phyloP scores from a whole-genome alignment of 805 yeast genomes.

The Starmerella apis region DNA sequence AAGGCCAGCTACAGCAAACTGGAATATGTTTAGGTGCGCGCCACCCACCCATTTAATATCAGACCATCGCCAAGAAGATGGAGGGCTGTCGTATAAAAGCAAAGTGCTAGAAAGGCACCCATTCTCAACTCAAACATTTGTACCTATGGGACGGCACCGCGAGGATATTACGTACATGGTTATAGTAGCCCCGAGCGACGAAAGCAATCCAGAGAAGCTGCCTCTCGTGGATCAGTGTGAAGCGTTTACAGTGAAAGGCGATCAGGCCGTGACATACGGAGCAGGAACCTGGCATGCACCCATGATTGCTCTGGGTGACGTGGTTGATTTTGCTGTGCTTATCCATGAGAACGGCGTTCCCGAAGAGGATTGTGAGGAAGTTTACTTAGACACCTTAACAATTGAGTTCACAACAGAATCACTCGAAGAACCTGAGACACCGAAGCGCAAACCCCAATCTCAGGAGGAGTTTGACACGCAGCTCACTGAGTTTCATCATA shows the following conservation, averaged over 20 bases:
- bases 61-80: slow-evolving; percentile 13
- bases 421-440: slow-evolving; percentile 20
- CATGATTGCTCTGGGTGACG: slow-evolving; percentile 69
- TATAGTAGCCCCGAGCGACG: slow-evolving; percentile 50
- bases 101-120: slow-evolving; percentile 87
- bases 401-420: slow-evolving; percentile 19
- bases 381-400: slow-evolving; percentile 45
- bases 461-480: slow-evolving; percentile 53
- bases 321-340: slow-evolving; percentile 75
- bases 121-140: slow-evolving; percentile 72
- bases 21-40: slow-evolving; percentile 75
- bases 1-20: slow-evolving; percentile 45
- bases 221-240: slow-evolving; percentile 46
- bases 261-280: slow-evolving; percentile 84
- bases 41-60: slow-evolving; percentile 56
- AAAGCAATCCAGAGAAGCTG: slow-evolving; percentile 28
- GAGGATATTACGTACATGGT: slow-evolving; percentile 54
- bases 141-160: slow-evolving; percentile 69
- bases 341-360: slow-evolving; percentile 74
- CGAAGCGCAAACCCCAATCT: slow-evolving; percentile 56
- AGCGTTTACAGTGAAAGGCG: slow-evolving; percentile 69
- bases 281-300: slow-evolving; percentile 91
- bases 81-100: slow-evolving; percentile 36
- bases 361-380: slow-evolving; percentile 75
- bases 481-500: slow-evolving; percentile 37